Base-by-base conservation (phyloP, 352 stramenopile genomes). In the Thalassiosira mediterranea region DNA sequence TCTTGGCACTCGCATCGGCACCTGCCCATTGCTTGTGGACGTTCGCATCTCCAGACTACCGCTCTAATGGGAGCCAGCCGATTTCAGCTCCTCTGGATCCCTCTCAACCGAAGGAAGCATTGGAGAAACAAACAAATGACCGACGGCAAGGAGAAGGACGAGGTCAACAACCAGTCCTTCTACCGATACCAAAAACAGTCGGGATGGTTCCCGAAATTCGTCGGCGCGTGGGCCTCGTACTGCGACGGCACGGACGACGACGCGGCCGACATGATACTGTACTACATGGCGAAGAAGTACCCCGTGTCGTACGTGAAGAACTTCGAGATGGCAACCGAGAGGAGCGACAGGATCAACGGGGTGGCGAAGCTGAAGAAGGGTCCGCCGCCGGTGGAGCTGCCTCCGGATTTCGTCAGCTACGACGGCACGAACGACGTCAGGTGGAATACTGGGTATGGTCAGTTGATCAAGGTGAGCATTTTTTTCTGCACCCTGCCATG, bases 401-500 rank as follows among this genome's bases (percentile, higher is more conserved):
- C 66, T 29, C 66, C 54, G 0, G 31, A 67, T 25, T 75, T 75
- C 44, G 56, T 75, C 1, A 62, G 29, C 19, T 68, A 75, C 38
- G 66, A 75, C 58, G 66, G 54, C 3, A 75, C 54, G 17, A 60
- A 75, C 26, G 54, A 67, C 64, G 48, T 75, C 54, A 75, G 42
- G 48, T 75, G 66, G 66, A 75, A 75, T 42, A 51, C 29, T 0
- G 53, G 42, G 5, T 75, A 68, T 21, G 54, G 26, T 5, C 42
- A 75, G 21, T 31, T 67, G 3, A 2, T 62, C 42, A 54, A 68
- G 54, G 38, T 58, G 8, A 58, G 25, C 19, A 31, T 0, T 47
- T 34, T 34, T 34, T 53, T 26, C 25, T 17, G 13, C 31, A 15
- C 51, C 19, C n/a, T 0, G 28, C 3, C 10, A 31, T 32, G 8